A percentile compares a stretch with the other conserved stretches of the same genome.
These are phyloP conservation scores for Sugiyamaella novakii DNA, from an alignment of 1,139 yeast genomes.

Conservation along the genomic window DNA sequence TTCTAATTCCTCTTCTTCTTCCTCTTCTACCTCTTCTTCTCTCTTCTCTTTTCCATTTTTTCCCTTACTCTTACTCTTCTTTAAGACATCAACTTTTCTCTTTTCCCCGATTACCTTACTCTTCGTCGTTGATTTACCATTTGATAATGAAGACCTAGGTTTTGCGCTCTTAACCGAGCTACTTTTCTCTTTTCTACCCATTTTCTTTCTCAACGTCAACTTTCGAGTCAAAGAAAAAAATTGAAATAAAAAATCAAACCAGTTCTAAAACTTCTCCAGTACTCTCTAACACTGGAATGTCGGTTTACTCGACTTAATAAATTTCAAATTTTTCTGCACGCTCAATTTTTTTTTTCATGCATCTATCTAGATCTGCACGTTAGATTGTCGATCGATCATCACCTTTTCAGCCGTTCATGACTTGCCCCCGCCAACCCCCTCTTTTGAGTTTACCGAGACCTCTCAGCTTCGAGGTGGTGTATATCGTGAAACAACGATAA, in stretches of 20 bases:
- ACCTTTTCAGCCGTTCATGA: slow-evolving; percentile 1
- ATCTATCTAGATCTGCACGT: background rate
- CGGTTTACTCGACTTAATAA: too few species aligned
- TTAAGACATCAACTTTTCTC: slow-evolving; percentile 18
- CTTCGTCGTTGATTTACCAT: slow-evolving; percentile 16
- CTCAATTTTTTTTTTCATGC: slow-evolving; percentile 7
- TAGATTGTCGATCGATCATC: slow-evolving; percentile 6
- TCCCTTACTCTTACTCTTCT: slow-evolving; percentile 23
- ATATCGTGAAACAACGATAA: too few species aligned
- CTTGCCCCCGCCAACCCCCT: too few species aligned
- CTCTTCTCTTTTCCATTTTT: slow-evolving; percentile 20
- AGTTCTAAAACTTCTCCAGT: background rate
- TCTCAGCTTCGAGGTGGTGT: too few species aligned
- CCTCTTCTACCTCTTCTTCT: slow-evolving; percentile 25
- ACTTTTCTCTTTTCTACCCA: slow-evolving; percentile 19
- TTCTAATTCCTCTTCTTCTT: slow-evolving; percentile 31
- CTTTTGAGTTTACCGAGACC: too few species aligned
- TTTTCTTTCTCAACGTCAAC: too few species aligned
- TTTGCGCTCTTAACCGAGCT: slow-evolving; percentile 3
- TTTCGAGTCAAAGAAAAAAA: too few species aligned
- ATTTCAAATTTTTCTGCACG: slow-evolving; percentile 9
- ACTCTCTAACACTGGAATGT: too few species aligned
- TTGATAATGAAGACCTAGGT: slow-evolving; percentile 11
- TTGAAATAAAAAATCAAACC: background rate
- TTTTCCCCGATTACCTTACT: slow-evolving; percentile 5